Base-by-base conservation (phyloP, 2,329 filamentous ascomycete genomes). In the Alternaria triticina region DNA sequence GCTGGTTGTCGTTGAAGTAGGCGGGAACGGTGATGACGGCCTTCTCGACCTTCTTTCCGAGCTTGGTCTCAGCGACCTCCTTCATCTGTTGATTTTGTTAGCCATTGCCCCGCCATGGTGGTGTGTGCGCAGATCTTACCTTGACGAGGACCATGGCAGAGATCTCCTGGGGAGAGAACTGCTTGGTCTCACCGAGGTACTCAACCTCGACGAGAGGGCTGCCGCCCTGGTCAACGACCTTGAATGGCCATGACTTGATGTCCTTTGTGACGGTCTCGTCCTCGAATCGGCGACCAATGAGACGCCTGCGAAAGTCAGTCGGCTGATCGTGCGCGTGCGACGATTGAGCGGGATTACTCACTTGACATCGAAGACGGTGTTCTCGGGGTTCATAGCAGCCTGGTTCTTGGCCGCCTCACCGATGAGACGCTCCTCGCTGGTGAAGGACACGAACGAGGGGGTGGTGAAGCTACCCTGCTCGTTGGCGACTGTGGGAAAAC, bases 1-100 rank as follows among this genome's bases (percentile, higher is more conserved):
- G 92, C 88, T 99, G 96, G 88, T 97, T 97, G 90, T 99, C 96
- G 89, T 98, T 98, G 93, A 99, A 99, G 89, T 99, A 99, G 81
- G 96, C 96, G 62, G 96, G 96, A 63, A 98, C 96, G 68, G 96
- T 99, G 84, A 99, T 94, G 82, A 99, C 96, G 71, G 96, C 96
- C 90, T 98, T 98, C 86, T 96, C 90, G 79, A 98, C 94, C 87
- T 96, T 97, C 91, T 96, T 97, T 84, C 94, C 96, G 77, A 99
- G 90, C 89, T 99, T 98, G 84, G 88, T 88, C 88, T 99, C 96
- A 79, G 96, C 96, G 82, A 97, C 94, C 86, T 99, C 96, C 89
- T 97, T 97, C 95, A 98, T 97, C 95, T 97, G 78, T 69, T 40
- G 57, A 59, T 47, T 65, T 55, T 73, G 69, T 78, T 52, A 78